Evolutionary conservation across 2,329 filamentous ascomycete genomes (phyloP).

Genomic region (Ceratocystis cubensis): DNA sequence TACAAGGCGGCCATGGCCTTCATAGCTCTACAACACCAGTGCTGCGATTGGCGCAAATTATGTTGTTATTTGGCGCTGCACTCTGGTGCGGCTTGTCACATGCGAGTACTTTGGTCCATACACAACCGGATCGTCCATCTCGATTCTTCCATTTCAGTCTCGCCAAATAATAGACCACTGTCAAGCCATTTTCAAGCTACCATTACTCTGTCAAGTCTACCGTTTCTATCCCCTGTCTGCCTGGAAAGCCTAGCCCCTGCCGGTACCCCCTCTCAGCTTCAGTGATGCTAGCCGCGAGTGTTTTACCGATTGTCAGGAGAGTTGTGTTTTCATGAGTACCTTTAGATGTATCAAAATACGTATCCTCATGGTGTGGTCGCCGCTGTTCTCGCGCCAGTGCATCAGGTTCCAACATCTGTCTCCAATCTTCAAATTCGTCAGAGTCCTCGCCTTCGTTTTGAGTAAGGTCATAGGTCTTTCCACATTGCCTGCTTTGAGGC

Average conservation of each 20-base stretch:
- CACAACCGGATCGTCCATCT: no score
- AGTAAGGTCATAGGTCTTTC: not conserved
- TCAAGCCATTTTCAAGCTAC: not conserved
- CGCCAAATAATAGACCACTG: no score
- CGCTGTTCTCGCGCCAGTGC: not conserved
- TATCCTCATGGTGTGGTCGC: not conserved
- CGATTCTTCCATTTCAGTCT: no score
- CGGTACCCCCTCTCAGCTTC: not conserved
- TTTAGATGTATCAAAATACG: not conserved
- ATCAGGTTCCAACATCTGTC: constrained; percentile 5
- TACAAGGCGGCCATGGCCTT: not conserved
- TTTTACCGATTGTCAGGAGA: no score
- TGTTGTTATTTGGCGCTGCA: not conserved
- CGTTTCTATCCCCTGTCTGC: not conserved
- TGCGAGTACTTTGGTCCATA: no score
- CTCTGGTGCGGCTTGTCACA: no score
- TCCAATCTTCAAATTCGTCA: constrained; percentile 6
- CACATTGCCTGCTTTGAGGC: not conserved
- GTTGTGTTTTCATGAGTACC: not conserved
- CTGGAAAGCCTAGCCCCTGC: not conserved
- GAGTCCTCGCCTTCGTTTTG: not conserved
- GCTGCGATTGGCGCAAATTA: not conserved
- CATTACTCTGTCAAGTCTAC: not conserved
- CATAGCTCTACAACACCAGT: not conserved
- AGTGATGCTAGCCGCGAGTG: not conserved